A percentile compares a stretch with the other conserved stretches of the same genome.
Evolutionary conservation across 495 filamentous ascomycete species (phyloP).

Genomic region (Hypomontagnella monticulosa): DNA sequence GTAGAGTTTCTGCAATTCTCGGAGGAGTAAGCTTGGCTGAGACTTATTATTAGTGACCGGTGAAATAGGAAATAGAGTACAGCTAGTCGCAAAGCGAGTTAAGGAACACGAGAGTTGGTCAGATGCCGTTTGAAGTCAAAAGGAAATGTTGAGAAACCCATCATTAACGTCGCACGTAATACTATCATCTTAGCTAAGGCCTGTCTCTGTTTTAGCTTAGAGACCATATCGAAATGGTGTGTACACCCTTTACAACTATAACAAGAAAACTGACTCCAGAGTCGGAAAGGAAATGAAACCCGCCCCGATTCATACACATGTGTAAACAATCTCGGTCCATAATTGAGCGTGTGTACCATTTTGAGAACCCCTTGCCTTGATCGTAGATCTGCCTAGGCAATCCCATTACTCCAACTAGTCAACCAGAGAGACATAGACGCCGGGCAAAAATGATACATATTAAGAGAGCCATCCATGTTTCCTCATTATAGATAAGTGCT

Average conservation of each 20-base stretch:
- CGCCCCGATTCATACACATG: constrained; percentile 9
- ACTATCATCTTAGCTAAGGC: constrained; percentile 7
- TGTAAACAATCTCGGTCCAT: neutral
- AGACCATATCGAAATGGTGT: constrained; percentile 19
- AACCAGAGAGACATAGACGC: neutral
- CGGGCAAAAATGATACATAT: neutral
- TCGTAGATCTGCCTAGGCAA: constrained; percentile 1
- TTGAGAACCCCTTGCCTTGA: constrained; percentile 10
- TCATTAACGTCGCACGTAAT: constrained; percentile 30
- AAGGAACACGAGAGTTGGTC: constrained; percentile 15
- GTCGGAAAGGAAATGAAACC: constrained; percentile 5
- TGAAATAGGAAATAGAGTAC: neutral
- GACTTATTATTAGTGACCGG: neutral
- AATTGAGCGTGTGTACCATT: constrained; percentile 3
- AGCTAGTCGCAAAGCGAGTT: neutral
- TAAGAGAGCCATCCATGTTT: constrained; percentile 4
- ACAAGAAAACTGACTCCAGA: constrained; percentile 20
- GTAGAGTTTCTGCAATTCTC: constrained; percentile 1
- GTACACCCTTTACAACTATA: constrained; percentile 21
- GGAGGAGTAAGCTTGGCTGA: neutral
- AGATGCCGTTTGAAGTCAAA: constrained; percentile 8
- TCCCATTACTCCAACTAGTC: constrained; percentile 16
- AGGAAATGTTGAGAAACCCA: constrained; percentile 8
- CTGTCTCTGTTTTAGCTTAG: constrained; percentile 15
- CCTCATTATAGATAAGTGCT: neutral